These are phyloP conservation scores for Diutina scorzettiae DNA, from an alignment of 1,139 yeast genomes.

Conservation along the genomic window DNA sequence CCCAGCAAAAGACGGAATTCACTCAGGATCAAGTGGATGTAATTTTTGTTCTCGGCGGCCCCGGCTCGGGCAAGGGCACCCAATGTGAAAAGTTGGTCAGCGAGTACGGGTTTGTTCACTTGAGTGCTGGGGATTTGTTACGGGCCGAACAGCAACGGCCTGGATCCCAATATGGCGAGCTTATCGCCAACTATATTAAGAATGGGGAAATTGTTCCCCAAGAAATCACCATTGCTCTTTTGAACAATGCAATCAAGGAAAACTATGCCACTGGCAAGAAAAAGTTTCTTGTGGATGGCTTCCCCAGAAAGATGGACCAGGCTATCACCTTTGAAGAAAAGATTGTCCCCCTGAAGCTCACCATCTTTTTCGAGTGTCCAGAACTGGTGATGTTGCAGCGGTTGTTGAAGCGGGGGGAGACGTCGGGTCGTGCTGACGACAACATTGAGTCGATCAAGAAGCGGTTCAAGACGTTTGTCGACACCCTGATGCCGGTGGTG, in stretches of 20 bases:
- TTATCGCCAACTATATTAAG: conserved; percentile 72
- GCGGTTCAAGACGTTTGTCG: conserved; percentile 75
- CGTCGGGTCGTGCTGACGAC: conserved; percentile 90
- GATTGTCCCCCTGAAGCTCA: conserved; percentile 65
- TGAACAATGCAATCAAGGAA: conserved; percentile 66
- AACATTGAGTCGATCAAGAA: conserved; percentile 83
- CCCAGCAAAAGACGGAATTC: conserved; percentile 31
- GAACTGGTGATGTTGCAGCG: conserved; percentile 80
- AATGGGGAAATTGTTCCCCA: conserved; percentile 94
- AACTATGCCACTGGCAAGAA: conserved; percentile 36
- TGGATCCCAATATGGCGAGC: conserved; percentile 75
- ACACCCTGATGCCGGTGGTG: conserved; percentile 92
- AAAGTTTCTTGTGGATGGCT: conserved; percentile 81
- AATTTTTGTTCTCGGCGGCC: conserved; percentile 80
- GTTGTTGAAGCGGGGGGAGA: conserved; percentile 82
- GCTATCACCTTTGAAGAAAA: conserved; percentile 81
- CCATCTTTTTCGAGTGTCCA: conserved; percentile 89
- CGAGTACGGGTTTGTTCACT: conserved; percentile 73
- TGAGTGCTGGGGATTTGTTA: conserved; percentile 89
- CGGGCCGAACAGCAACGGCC: conserved; percentile 82
- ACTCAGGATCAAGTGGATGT: conserved; percentile 58
- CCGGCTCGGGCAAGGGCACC: conserved; percentile 96
- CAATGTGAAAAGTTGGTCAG: conserved; percentile 80
- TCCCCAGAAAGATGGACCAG: conserved; percentile 98
- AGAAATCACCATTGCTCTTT: conserved; percentile 78